Base-by-base conservation (phyloP, 345 rosid species). In the Populus deltoides region DNA sequence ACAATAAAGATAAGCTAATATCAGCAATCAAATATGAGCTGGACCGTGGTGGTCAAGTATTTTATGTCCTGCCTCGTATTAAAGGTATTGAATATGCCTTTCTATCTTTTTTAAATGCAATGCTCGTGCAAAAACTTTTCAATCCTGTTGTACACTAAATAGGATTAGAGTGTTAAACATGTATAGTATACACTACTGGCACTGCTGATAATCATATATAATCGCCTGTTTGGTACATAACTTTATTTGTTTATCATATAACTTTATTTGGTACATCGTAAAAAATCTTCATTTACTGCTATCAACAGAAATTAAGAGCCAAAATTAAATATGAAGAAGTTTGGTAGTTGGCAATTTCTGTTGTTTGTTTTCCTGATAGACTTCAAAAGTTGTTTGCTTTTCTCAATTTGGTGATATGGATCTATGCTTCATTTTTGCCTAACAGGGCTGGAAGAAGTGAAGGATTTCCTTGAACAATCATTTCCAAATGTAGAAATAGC, bases 11-110 rank as follows among this genome's bases (percentile, higher is more conserved):
- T 72, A 92, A 87, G 80, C 90, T 90, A 76, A 76, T 87, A 80
- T 83, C 88, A 77, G 96, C 99, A 55, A 91, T 93, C 78, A 84
- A 89, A 83, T 82, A 90, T 80, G 96, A 95, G 90, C 84, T 95
- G 85, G 91, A 86, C 68, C 97, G 96, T 77, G 89, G 81, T 85
- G 99, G 99, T 72, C 99, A 95, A 87, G 94, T 95, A 76, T 95
- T 95, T 79, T 93, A 90, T 81, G 99, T 93, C 79, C 86, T 93
- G 87, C 99, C 99, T 75, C 95, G 94, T 61, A 95, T 95, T 82
- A 93, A 90, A 87, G 99, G 99, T 95, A 84, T 29, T 43, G 13
- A 29, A 5, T 9, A 36, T 69, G 11, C 55, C 43, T 16, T 70
- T 39, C 20, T 41, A n/a, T 57, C 24, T 59, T 9, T 59, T 59